Evolutionary conservation across 192 early-diverging fungal species (phyloP).

Genomic region (Helicostylum pulchrum): DNA sequence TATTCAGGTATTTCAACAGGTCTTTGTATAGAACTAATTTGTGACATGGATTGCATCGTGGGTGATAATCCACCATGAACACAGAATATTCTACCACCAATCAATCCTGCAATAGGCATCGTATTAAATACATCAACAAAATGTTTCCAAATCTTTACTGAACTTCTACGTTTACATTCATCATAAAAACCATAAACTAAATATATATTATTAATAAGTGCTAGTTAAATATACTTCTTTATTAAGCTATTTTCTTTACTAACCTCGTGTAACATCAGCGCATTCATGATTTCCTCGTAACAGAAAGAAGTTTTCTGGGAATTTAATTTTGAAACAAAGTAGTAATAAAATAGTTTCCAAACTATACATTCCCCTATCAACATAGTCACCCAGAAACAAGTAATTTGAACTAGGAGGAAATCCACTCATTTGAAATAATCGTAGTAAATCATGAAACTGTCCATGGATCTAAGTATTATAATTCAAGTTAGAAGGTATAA

Average conservation of each 20-base stretch:
- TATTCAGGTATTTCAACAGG: conserved; percentile 91
- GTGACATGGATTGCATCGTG: conserved; percentile 73
- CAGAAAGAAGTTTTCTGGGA: conserved; percentile 93
- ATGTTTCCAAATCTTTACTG: conserved; percentile 86
- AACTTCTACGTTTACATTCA: conserved; percentile 90
- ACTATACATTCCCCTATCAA: conserved; percentile 93
- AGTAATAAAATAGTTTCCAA: conserved; percentile 93
- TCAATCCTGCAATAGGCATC: conserved; percentile 86
- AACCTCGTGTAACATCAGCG: conserved; percentile 83
- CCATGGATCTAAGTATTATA: conserved; percentile 64
- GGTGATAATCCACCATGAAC: conserved; percentile 93
- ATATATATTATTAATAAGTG: background rate
- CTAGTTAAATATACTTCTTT: background rate
- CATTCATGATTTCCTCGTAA: conserved; percentile 96
- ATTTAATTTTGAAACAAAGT: conserved; percentile 96
- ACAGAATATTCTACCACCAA: conserved; percentile 91
- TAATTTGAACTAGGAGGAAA: conserved; percentile 90
- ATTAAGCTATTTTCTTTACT: conserved; percentile 4
- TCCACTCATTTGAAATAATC: conserved; percentile 90
- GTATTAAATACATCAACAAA: conserved; percentile 92
- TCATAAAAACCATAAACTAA: conserved; percentile 95
- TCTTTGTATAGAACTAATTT: conserved; percentile 74
- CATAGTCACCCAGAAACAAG: conserved; percentile 94
- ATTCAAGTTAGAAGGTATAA: background rate
- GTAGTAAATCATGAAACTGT: conserved; percentile 88